These are phyloP conservation scores for Oenanthe javanica DNA, from an alignment of 140 eudicot species.

Conservation along the genomic window DNA sequence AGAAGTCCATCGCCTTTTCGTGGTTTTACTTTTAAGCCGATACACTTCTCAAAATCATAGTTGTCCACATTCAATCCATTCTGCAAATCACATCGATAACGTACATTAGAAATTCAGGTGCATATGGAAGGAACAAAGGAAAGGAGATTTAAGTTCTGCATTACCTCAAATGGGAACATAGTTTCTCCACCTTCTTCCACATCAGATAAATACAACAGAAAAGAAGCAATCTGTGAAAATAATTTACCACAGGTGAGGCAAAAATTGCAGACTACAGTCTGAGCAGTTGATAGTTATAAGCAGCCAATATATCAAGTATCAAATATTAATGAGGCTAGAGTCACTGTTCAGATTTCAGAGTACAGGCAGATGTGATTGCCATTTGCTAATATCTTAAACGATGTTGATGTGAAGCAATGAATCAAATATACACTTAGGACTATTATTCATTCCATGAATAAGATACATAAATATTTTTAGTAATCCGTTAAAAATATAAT, in stretches of 20 bases:
- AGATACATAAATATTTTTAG: not conserved
- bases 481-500: not conserved
- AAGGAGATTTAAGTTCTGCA: not conserved
- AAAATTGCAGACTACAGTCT: not conserved
- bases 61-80: slow-evolving; percentile 37
- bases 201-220: slow-evolving; percentile 83
- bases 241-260: not conserved
- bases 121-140: not conserved
- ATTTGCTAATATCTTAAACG: not conserved
- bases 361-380: not conserved
- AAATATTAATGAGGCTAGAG: not conserved
- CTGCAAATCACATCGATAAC: slow-evolving; percentile 33
- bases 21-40: slow-evolving; percentile 81
- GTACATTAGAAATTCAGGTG: not conserved
- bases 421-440: not conserved
- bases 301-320: not conserved
- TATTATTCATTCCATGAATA: not conserved
- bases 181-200: slow-evolving; percentile 98
- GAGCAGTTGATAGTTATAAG: not conserved
- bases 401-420: not conserved
- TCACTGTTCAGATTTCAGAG: not conserved
- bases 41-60: slow-evolving; percentile 53
- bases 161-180: slow-evolving; percentile 88
- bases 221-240: slow-evolving; percentile 68
- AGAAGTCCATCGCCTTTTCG: slow-evolving; percentile 58